Percentiles rank a stretch among this genome's conserved stretches.
Evolutionary conservation across 176 grass and related monocot genomes (phyloP).

Genomic region (Paspalum vaginatum): DNA sequence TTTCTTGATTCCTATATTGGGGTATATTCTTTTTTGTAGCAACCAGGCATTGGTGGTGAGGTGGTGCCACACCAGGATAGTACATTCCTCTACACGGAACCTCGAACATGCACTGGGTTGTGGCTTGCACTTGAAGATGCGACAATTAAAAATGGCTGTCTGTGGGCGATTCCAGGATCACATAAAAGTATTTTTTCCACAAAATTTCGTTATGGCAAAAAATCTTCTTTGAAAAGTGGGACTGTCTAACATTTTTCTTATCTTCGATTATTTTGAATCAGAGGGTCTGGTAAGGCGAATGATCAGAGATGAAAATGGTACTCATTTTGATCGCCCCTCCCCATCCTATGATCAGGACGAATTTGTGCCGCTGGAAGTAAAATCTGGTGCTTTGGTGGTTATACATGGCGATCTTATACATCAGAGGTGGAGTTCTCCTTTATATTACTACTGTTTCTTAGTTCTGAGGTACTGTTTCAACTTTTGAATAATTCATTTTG

Average conservation of each 20-base stretch:
- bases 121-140: slow-evolving; percentile 98
- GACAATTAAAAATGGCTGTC: slow-evolving; percentile 73
- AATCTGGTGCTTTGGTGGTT: slow-evolving; percentile 83
- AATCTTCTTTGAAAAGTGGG: background rate
- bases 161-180: slow-evolving; percentile 86
- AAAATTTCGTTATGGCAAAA: background rate
- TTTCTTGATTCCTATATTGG: slow-evolving; percentile 9
- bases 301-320: slow-evolving; percentile 84
- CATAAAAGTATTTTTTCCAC: slow-evolving; percentile 65
- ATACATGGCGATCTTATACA: slow-evolving; percentile 95
- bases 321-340: slow-evolving; percentile 73
- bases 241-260: background rate
- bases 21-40: slow-evolving; percentile 44
- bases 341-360: slow-evolving; percentile 67
- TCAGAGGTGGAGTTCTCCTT: slow-evolving; percentile 65
- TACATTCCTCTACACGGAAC: slow-evolving; percentile 86
- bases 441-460: background rate
- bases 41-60: slow-evolving; percentile 99
- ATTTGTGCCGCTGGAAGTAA: slow-evolving; percentile 86
- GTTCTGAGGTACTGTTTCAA: slow-evolving; percentile 13
- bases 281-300: slow-evolving; percentile 84
- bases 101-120: slow-evolving; percentile 79
- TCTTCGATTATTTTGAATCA: slow-evolving; percentile 22
- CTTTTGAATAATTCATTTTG: slow-evolving; percentile 30
- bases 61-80: slow-evolving; percentile 96